These are phyloP conservation scores for Beta macrorhiza DNA, from an alignment of 179 eudicot genomes.

Conservation along the genomic window DNA sequence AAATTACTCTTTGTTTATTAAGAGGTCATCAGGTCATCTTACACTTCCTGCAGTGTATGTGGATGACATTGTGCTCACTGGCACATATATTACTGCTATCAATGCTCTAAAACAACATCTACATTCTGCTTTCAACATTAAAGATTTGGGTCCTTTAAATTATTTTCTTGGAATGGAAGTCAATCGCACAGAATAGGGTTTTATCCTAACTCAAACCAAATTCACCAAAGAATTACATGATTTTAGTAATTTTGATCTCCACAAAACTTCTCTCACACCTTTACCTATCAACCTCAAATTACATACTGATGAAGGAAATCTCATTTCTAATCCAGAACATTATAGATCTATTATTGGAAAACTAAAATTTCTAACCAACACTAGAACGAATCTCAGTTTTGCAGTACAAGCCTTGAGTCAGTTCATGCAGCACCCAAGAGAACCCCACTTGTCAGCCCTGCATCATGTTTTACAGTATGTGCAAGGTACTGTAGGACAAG, in stretches of 20 bases:
- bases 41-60: too few species aligned
- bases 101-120: too few species aligned
- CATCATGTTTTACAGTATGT: not conserved
- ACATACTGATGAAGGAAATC: fast-evolving
- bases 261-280: not conserved
- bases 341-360: not conserved
- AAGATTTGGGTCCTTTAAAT: too few species aligned
- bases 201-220: not conserved
- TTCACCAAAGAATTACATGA: not conserved
- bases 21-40: too few species aligned
- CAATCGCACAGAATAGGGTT: not conserved
- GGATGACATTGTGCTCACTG: too few species aligned
- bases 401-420: not conserved
- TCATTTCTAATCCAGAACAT: not conserved
- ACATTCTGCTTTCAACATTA: too few species aligned
- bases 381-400: not conserved
- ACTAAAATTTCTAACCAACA: not conserved
- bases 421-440: not conserved
- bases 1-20: too few species aligned
- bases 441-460: not conserved
- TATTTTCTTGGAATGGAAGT: too few species aligned
- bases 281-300: not conserved
- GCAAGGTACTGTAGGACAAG: not conserved
- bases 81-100: too few species aligned
- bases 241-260: not conserved